Percentiles rank a stretch among this genome's conserved stretches.
phyloP scores from a whole-genome alignment of 2,329 filamentous ascomycete genomes.

The Lachnum nothofagi region DNA sequence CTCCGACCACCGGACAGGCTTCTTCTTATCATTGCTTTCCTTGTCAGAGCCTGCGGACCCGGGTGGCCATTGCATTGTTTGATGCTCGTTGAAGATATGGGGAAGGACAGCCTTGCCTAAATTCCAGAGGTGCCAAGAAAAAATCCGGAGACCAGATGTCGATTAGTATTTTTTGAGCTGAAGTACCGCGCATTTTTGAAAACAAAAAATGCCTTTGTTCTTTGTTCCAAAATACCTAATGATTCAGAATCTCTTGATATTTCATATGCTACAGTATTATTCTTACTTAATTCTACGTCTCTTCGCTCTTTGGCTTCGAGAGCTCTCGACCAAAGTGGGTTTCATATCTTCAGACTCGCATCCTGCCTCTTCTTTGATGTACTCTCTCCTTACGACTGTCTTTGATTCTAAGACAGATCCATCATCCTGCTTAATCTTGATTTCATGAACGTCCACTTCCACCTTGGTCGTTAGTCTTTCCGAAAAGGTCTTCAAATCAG shows the following conservation, averaged over 20 bases:
- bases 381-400: constrained; percentile 23
- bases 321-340: constrained; percentile 18
- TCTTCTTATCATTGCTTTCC: constrained; percentile 30
- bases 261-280: not conserved
- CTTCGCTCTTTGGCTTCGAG: constrained; percentile 26
- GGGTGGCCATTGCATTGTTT: constrained; percentile 46
- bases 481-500: constrained; percentile 80
- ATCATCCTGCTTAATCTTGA: constrained; percentile 32
- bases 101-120: constrained; percentile 4
- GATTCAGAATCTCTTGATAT: not conserved
- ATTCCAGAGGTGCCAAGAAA: not conserved
- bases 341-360: constrained; percentile 16
- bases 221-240: no score
- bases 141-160: not conserved
- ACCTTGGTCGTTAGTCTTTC: constrained; percentile 47
- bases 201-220: no score
- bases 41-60: constrained; percentile 36
- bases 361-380: constrained; percentile 17
- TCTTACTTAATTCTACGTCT: constrained; percentile 18
- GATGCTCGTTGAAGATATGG: constrained; percentile 12
- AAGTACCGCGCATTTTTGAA: not conserved
- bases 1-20: constrained; percentile 37
- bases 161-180: not conserved
- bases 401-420: constrained; percentile 20
- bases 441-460: constrained; percentile 43